Conservation (phyloP, 1,284 basidiomycete genomes). For the Ceratobasidium sp. region DNA sequence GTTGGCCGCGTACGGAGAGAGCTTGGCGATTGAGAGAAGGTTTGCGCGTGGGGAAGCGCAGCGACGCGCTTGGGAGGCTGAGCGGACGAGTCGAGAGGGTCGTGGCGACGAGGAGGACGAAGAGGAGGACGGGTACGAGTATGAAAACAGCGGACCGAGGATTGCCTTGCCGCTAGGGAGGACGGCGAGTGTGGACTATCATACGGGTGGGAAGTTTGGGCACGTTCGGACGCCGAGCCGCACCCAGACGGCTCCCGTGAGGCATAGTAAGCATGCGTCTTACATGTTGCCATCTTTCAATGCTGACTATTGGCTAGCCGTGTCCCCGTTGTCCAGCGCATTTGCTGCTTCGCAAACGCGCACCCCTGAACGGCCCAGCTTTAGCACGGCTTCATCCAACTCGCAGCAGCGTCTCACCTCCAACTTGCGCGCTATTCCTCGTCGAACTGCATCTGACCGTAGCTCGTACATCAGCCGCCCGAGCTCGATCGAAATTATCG, state of each 20-base stretch:
- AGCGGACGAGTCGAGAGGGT: slow-evolving; percentile 32
- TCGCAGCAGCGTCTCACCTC: slow-evolving; percentile 10
- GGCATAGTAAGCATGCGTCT: slow-evolving; percentile 14
- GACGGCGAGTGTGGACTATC: slow-evolving; percentile 28
- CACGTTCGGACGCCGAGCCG: slow-evolving; percentile 21
- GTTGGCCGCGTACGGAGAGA: slow-evolving; percentile 89
- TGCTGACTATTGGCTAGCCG: not conserved
- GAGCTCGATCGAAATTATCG: slow-evolving; percentile 35
- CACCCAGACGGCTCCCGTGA: slow-evolving; percentile 20
- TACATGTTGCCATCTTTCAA: not conserved
- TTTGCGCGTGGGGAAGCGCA: slow-evolving; percentile 67
- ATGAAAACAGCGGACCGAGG: not conserved
- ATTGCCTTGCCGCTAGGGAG: slow-evolving; percentile 31
- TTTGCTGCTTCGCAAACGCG: slow-evolving; percentile 16
- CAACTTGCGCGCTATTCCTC: slow-evolving; percentile 4
- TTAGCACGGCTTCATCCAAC: not conserved
- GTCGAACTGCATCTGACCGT: slow-evolving; percentile 22
- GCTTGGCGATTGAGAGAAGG: slow-evolving; percentile 76
- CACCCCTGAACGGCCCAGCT: slow-evolving; percentile 21
- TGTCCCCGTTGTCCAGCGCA: slow-evolving; percentile 8
- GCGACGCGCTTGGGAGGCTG: slow-evolving; percentile 44
- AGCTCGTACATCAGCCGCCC: slow-evolving; percentile 24
- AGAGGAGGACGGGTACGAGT: slow-evolving; percentile 8
- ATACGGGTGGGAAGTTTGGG: not conserved
- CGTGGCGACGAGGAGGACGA: slow-evolving; percentile 36